Conservation (phyloP, 176 grass and related monocot genomes). For the Triticum monococcum region DNA sequence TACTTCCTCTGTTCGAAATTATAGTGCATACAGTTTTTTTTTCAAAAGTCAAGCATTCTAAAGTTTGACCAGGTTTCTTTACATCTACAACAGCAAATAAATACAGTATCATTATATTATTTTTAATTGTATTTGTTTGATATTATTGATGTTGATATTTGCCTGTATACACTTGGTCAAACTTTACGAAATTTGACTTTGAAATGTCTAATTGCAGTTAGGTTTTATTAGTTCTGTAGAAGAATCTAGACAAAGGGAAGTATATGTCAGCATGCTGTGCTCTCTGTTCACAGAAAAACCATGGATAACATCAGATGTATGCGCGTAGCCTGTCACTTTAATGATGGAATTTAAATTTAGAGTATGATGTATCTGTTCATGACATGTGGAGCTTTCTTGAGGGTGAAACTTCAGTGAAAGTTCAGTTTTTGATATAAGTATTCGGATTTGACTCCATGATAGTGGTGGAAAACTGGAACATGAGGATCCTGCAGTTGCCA, state of each 20-base stretch:
- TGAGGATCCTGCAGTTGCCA: background rate
- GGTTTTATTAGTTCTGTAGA: conserved; percentile 2
- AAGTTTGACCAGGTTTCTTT: background rate
- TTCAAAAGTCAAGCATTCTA: background rate
- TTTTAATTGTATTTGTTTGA: background rate
- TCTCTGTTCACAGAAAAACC: background rate
- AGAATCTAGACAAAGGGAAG: background rate
- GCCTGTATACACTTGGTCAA: background rate
- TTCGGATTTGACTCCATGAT: background rate
- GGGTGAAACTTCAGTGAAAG: background rate
- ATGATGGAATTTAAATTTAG: background rate
- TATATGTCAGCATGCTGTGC: background rate
- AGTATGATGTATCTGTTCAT: background rate
- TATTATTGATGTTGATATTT: background rate
- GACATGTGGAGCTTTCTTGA: background rate
- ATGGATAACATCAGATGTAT: background rate
- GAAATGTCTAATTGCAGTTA: background rate
- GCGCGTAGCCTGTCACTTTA: background rate
- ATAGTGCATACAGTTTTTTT: background rate
- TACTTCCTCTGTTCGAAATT: background rate
- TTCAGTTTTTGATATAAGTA: background rate
- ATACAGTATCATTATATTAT: background rate
- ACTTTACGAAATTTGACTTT: background rate
- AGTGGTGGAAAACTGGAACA: background rate
- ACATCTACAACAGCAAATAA: background rate